These are phyloP conservation scores for Rosa persica DNA, from an alignment of 306 rosid species.

Conservation along the genomic window DNA sequence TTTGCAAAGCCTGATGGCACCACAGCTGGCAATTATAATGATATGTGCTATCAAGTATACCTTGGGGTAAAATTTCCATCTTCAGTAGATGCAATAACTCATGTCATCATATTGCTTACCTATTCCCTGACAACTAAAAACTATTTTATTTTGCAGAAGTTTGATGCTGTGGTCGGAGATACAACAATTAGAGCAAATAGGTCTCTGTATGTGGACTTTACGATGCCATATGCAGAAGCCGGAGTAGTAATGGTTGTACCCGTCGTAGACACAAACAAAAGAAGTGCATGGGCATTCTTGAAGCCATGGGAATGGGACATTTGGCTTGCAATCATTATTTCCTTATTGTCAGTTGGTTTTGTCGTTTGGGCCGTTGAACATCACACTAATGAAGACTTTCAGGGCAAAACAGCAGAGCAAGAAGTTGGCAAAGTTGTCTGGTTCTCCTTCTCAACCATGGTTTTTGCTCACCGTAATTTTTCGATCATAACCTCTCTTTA, in stretches of 20 bases:
- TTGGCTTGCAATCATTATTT: slow-evolving; percentile 26
- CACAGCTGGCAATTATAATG: slow-evolving; percentile 29
- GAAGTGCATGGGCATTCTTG: slow-evolving; percentile 40
- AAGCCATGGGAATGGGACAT: slow-evolving; percentile 40
- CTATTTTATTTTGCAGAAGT: too few species aligned
- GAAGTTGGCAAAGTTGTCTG: slow-evolving; percentile 12
- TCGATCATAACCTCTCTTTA: too few species aligned
- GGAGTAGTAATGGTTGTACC: too few species aligned
- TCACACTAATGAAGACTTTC: neutral
- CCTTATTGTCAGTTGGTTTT: slow-evolving; percentile 2
- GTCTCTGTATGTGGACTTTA: too few species aligned
- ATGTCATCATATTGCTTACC: too few species aligned
- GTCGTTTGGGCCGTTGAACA: slow-evolving; percentile 33
- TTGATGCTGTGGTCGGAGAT: too few species aligned
- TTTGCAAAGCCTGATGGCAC: slow-evolving; percentile 10
- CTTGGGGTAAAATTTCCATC: slow-evolving; percentile 25
- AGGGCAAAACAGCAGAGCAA: too few species aligned
- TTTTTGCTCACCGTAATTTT: neutral
- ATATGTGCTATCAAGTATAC: slow-evolving; percentile 23
- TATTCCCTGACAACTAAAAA: neutral
- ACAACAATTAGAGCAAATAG: too few species aligned
- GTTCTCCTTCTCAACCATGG: neutral
- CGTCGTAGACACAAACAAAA: neutral
- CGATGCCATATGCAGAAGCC: too few species aligned
- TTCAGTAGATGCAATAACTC: neutral